Percentiles rank a stretch among this genome's conserved stretches.
Evolutionary conservation across 1,284 basidiomycete species (phyloP).

Genomic region (Jaminaea rosea): DNA sequence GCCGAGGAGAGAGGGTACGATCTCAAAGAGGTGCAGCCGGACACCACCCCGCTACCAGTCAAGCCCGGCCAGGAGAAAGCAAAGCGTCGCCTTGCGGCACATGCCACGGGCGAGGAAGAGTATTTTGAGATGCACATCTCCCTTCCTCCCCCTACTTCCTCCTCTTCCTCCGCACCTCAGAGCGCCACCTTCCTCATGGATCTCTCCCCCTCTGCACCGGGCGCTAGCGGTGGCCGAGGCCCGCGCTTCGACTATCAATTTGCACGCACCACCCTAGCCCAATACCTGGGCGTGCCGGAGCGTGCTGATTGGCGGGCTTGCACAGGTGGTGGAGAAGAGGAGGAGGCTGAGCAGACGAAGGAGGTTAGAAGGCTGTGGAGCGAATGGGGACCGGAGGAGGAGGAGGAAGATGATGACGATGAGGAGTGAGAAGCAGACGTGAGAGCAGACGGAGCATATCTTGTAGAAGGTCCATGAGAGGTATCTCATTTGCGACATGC

Average conservation of each 20-base stretch:
- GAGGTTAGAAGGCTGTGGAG: slow-evolving; percentile 16
- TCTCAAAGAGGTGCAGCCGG: slow-evolving; percentile 8
- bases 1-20: slow-evolving; percentile 8
- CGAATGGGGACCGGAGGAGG: slow-evolving; percentile 6
- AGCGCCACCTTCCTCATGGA: neutral
- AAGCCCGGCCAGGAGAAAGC: neutral
- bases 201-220: slow-evolving; percentile 6
- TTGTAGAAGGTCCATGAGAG: too few relatives aligned
- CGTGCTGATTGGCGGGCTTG: slow-evolving; percentile 36
- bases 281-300: slow-evolving; percentile 19
- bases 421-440: neutral
- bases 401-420: slow-evolving; percentile 5
- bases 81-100: neutral
- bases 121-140: neutral
- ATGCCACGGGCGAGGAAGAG: neutral
- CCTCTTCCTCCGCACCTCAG: slow-evolving; percentile 14
- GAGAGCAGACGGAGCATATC: neutral
- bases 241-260: slow-evolving; percentile 17
- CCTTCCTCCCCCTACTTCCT: slow-evolving; percentile 12
- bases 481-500: too few relatives aligned
- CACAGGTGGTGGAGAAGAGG: slow-evolving; percentile 5
- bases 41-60: neutral
- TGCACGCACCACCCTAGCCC: slow-evolving; percentile 19
- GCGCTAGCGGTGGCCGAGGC: neutral
- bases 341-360: slow-evolving; percentile 16